A percentile compares a stretch with the other conserved stretches of the same genome.
These are phyloP conservation scores for Hirschioporus abietinus DNA, from an alignment of 768 basidiomycete genomes.

Conservation along the genomic window DNA sequence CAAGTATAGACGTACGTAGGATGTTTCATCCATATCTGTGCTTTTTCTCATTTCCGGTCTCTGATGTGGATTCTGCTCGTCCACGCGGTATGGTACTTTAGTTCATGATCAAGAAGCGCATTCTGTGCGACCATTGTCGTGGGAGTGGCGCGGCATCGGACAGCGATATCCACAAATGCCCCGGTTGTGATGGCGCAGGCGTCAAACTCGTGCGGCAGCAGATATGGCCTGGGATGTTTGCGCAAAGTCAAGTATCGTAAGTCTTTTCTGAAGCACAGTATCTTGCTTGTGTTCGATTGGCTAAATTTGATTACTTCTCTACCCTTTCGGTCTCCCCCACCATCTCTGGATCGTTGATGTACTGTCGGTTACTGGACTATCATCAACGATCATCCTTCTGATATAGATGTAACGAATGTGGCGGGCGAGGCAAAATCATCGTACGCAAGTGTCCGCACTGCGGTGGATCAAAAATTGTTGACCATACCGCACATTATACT, in stretches of 20 bases:
- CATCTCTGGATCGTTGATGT: conserved; percentile 2
- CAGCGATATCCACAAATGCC: conserved; percentile 81
- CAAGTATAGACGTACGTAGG: conserved; percentile 70
- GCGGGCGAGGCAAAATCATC: conserved; percentile 78
- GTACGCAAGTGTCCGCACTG: conserved; percentile 79
- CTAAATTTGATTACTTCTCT: neutral
- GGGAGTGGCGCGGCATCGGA: conserved; percentile 92
- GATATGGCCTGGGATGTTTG: conserved; percentile 96
- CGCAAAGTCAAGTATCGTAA: conserved; percentile 80
- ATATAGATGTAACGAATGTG: conserved; percentile 59
- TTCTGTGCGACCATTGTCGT: conserved; percentile 95
- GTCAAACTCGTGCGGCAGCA: conserved; percentile 85
- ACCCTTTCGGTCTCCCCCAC: neutral
- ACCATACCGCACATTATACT: conserved; percentile 76
- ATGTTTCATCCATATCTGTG: conserved; percentile 9
- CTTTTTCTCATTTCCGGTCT: neutral
- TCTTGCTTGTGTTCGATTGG: neutral
- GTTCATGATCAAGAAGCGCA: conserved; percentile 90
- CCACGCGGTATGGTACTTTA: conserved; percentile 23
- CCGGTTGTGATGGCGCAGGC: conserved; percentile 79
- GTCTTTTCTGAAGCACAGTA: conserved; percentile 9
- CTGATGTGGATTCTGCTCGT: neutral
- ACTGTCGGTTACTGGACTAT: neutral
- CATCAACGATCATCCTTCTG: conserved; percentile 14
- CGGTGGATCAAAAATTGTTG: conserved; percentile 71